Base-by-base conservation (phyloP, 2,329 filamentous ascomycete species). In the Exophiala lecanii-corni region DNA sequence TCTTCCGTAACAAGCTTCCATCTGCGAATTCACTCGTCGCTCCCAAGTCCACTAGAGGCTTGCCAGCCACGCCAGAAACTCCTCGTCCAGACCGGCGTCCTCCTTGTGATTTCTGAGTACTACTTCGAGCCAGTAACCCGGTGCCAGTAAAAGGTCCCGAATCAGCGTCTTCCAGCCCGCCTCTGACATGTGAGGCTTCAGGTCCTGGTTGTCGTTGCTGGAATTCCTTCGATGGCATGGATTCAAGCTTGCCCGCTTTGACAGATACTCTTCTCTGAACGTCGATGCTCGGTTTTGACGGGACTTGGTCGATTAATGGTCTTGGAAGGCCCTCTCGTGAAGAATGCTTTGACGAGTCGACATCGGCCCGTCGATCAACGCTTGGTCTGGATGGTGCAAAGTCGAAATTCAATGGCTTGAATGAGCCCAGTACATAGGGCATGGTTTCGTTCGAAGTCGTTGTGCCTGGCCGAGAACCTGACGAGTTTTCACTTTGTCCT, bases 381-480 rank as follows among this genome's bases (percentile, higher is more conserved):
- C 42, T 41, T 4, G 36, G 17, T 20, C 36, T 31, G 2, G 30
- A 23, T 13, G 16, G n/a, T 13, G 74, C 69, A 57, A 81, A 65
- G 47, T 87, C 79, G 6, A 89, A 62, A 12, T 26, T 26, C 3
- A 89, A 64, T 1, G 86, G 83, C 52, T 79, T 72, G 61, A 85
- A 85, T 1, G 77, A 74, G 4, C 82, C 83, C 39, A 86, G 59
- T 46, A 82, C 55, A 67, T 79, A 71, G 72, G 85, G 38, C 41
- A 67, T 77, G 55, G 62, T 71, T 47, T 74, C 70, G 26, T 75
- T 73, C 2, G 32, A 69, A 50, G 41, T 63, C 63, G 17, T 25
- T 9, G 49, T 49, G 20, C 42, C 37, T 21, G 45, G 44, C 39
- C 28, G 19, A n/a, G 36, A 13, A 16, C 44, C 13, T 15, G 23